Conservation (phyloP, 2,329 filamentous ascomycete species). For the Fusarium caatingaense region DNA sequence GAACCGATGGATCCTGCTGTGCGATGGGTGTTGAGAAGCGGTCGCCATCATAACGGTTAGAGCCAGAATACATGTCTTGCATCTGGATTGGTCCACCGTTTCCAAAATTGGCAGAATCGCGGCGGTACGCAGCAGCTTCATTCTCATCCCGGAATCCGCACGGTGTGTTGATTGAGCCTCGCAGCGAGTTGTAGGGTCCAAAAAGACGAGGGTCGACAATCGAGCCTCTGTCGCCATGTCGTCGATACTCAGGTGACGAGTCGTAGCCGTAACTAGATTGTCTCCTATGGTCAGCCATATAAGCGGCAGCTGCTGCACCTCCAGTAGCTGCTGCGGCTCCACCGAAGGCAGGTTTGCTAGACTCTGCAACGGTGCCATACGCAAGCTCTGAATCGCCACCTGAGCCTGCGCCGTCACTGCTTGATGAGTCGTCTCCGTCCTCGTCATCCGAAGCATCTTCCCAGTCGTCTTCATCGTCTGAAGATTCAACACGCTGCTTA, state of each 20-base stretch:
- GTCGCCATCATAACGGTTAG: conserved; percentile 68
- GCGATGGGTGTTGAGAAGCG: conserved; percentile 61
- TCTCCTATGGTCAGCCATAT: conserved; percentile 50
- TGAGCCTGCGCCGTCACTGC: conserved; percentile 45
- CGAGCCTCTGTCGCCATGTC: conserved; percentile 56
- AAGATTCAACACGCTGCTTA: conserved; percentile 52
- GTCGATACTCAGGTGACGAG: conserved; percentile 18
- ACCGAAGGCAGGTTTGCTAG: conserved; percentile 40
- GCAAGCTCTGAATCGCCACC: conserved; percentile 57
- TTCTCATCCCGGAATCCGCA: conserved; percentile 63
- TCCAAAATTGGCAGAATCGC: conserved; percentile 40
- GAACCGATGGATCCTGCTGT: conserved; percentile 55
- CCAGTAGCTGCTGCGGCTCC: conserved; percentile 49
- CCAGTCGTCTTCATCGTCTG: conserved; percentile 60
- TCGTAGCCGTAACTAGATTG: conserved; percentile 42
- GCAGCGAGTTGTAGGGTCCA: conserved; percentile 70
- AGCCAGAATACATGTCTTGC: conserved; percentile 74
- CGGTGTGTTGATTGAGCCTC: conserved; percentile 64
- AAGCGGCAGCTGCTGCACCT: conserved; percentile 55
- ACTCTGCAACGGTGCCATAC: conserved; percentile 49
- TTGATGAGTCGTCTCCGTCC: conserved; percentile 58
- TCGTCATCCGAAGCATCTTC: conserved; percentile 56
- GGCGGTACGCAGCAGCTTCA: conserved; percentile 42
- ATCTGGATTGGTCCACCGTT: conserved; percentile 52
- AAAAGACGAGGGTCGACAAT: conserved; percentile 69